These are phyloP conservation scores for Ceratobasidium theobromae DNA, from an alignment of 1,284 basidiomycete genomes.

Conservation along the genomic window DNA sequence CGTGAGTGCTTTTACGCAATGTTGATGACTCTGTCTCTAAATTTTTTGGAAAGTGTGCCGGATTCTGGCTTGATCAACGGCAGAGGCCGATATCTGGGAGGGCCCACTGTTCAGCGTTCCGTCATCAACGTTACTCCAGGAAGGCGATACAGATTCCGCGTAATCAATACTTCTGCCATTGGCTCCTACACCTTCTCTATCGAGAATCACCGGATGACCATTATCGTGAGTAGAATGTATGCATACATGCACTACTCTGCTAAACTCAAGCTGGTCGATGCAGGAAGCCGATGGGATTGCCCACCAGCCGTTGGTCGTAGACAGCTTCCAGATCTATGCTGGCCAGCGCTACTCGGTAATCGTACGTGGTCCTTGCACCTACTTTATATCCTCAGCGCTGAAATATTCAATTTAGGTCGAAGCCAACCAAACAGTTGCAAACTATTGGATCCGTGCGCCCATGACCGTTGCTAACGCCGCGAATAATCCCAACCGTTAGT, in stretches of 20 bases:
- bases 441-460: conserved; percentile 21
- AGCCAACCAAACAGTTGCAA: conserved; percentile 22
- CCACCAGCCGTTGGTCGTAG: neutral
- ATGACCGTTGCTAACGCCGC: conserved; percentile 19
- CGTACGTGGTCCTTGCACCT: neutral
- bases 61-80: neutral
- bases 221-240: neutral
- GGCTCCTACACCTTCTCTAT: conserved; percentile 9
- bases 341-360: conserved; percentile 5
- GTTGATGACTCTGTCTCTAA: neutral
- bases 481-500: conserved; percentile 20
- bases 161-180: conserved; percentile 1
- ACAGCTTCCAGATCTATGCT: neutral
- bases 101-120: neutral
- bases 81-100: neutral
- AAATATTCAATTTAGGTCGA: neutral
- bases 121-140: neutral
- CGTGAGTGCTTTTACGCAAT: neutral
- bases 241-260: neutral
- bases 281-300: conserved; percentile 13
- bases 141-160: neutral
- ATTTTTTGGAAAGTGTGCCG: neutral
- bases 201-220: neutral
- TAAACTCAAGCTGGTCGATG: neutral
- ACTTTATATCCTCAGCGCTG: neutral